Conservation (phyloP, 75 land plant genomes). For the Cunninghamia lanceolata region DNA sequence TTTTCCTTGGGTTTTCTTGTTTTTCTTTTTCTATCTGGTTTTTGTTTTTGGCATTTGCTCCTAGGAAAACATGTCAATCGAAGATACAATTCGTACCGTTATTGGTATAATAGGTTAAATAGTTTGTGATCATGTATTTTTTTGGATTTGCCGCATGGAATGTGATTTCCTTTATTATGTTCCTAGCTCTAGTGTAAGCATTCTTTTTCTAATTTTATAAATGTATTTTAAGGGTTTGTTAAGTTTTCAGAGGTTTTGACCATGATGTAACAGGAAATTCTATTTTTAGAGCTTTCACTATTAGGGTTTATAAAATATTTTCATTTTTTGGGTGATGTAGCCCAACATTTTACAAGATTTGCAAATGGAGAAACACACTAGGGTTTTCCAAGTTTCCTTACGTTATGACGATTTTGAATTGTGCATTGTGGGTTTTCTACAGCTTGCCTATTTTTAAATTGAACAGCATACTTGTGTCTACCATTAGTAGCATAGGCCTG, state of each 20-base stretch:
- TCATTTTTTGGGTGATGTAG: conserved; percentile 29
- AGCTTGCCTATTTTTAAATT: too few relatives aligned
- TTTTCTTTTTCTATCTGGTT: too few relatives aligned
- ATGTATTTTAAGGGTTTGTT: too few relatives aligned
- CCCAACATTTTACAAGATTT: conserved; percentile 60
- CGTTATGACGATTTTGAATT: conserved; percentile 63
- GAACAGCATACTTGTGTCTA: too few relatives aligned
- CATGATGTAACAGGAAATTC: too few relatives aligned
- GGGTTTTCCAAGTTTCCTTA: conserved; percentile 71
- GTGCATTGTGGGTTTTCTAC: conserved; percentile 52
- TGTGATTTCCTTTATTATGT: conserved; percentile 45
- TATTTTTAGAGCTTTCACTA: too few relatives aligned
- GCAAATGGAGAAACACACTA: conserved; percentile 56
- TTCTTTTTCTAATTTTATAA: neutral
- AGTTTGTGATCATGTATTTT: too few relatives aligned
- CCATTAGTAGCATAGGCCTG: too few relatives aligned
- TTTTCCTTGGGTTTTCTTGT: too few relatives aligned
- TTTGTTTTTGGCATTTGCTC: too few relatives aligned
- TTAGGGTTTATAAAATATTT: too few relatives aligned
- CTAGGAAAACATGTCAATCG: conserved; percentile 18
- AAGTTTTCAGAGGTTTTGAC: too few relatives aligned
- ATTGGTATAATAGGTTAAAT: conserved; percentile 47
- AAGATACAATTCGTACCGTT: conserved; percentile 22
- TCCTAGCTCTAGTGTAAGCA: conserved; percentile 68
- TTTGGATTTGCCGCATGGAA: conserved; percentile 53